phyloP scores from a whole-genome alignment of 2,329 filamentous ascomycete species.

The Immersiporthe knoxdaviesiana region DNA sequence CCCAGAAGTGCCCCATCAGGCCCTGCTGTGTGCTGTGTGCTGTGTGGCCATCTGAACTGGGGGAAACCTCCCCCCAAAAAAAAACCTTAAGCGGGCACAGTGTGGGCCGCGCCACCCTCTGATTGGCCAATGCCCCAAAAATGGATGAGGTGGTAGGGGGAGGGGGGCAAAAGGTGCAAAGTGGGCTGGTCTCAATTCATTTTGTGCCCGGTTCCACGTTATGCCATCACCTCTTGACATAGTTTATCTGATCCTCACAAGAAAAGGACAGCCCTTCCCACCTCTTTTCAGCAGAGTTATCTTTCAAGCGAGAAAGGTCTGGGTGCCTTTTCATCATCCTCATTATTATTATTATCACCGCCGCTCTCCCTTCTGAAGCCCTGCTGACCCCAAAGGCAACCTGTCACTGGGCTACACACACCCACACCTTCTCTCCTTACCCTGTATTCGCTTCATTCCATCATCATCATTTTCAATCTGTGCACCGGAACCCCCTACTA shows the following conservation, averaged over 20 bases:
- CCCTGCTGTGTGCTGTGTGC: not conserved
- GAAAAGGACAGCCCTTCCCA: constrained; percentile 4
- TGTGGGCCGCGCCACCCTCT: not conserved
- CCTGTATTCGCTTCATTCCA: not conserved
- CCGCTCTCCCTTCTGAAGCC: not conserved
- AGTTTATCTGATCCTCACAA: constrained; percentile 11
- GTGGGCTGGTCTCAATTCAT: not conserved
- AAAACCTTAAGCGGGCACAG: constrained; percentile 3
- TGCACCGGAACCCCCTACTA: no score
- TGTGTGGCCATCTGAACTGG: constrained; percentile 2
- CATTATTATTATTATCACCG: not conserved
- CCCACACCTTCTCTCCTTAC: no score
- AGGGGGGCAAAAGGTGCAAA: not conserved
- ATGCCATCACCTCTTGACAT: constrained; percentile 8
- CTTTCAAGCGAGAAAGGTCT: not conserved
- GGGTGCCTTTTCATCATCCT: constrained; percentile 3
- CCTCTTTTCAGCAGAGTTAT: not conserved
- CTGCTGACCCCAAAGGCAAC: not conserved
- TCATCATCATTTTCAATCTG: not conserved
- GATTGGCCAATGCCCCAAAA: not conserved
- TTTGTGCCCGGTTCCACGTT: not conserved
- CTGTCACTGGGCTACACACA: not conserved
- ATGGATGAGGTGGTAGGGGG: constrained; percentile 2
- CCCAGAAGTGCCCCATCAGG: not conserved
- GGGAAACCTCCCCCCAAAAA: constrained; percentile 3